Evolutionary conservation across 1,139 yeast genomes (phyloP).

Genomic region (Debaryomycetaceae sp.): DNA sequence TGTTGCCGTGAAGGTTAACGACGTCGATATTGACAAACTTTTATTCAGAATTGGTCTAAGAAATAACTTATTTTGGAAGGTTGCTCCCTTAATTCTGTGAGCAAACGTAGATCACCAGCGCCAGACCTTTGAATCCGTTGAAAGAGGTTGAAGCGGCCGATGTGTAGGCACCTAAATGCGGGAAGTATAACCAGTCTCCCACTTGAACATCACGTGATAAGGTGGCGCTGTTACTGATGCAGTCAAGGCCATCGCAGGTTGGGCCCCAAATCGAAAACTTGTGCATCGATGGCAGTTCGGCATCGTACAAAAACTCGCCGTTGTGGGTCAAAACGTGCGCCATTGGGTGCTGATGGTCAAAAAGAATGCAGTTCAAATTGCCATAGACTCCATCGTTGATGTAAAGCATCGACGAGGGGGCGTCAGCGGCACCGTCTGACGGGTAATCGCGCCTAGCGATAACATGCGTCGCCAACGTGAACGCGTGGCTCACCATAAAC

Average conservation of each 20-base stretch:
- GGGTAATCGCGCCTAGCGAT: constrained; percentile 68
- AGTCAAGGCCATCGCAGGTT: constrained; percentile 95
- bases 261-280: constrained; percentile 92
- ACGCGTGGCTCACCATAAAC: constrained; percentile 80
- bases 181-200: constrained; percentile 92
- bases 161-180: constrained; percentile 90
- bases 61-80: too few relatives aligned
- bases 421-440: constrained; percentile 11
- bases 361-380: constrained; percentile 87
- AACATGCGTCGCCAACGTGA: constrained; percentile 78
- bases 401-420: constrained; percentile 54
- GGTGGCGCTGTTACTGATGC: constrained; percentile 53
- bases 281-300: constrained; percentile 15
- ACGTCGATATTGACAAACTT: too few relatives aligned
- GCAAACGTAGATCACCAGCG: constrained; percentile 59
- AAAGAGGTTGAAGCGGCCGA: constrained; percentile 84
- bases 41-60: too few relatives aligned
- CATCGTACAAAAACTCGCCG: constrained; percentile 44
- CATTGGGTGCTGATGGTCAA: constrained; percentile 82
- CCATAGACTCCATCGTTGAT: constrained; percentile 96
- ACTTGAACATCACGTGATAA: constrained; percentile 61
- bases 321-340: constrained; percentile 62
- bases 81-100: constrained; percentile 22
- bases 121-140: constrained; percentile 72
- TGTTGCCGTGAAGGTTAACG: too few relatives aligned